Evolutionary conservation across 2,329 filamentous ascomycete genomes (phyloP).

Genomic region (Cercospora brassicicola): DNA sequence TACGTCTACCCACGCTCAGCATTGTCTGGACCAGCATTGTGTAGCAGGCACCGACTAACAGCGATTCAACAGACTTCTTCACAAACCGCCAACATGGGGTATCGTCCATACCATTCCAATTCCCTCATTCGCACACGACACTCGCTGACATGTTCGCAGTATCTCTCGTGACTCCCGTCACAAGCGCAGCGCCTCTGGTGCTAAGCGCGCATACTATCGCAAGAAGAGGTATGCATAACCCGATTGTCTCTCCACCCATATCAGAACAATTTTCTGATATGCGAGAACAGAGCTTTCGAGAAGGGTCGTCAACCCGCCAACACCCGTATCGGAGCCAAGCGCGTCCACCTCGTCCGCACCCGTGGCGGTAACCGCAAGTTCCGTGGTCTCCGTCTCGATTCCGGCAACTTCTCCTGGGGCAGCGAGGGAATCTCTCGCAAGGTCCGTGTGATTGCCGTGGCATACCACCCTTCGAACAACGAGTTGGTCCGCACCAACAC

Average conservation of each 20-base stretch:
- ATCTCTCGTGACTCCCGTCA: conserved; percentile 99
- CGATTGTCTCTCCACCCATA: conserved; percentile 55
- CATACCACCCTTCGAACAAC: conserved; percentile 99
- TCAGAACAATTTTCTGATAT: conserved; percentile 60
- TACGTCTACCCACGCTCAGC: conserved; percentile 12
- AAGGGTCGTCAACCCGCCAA: conserved; percentile 98
- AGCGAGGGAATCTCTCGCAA: conserved; percentile 98
- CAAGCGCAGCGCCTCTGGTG: conserved; percentile 99
- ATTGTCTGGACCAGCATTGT: not conserved
- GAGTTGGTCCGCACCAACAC: conserved; percentile 99
- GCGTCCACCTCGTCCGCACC: conserved; percentile 94
- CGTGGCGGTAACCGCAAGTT: conserved; percentile 99
- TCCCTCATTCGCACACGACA: conserved; percentile 12
- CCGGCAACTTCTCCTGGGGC: conserved; percentile 99
- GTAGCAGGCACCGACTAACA: not conserved
- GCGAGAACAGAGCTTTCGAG: conserved; percentile 95
- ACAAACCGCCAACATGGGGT: conserved; percentile 56
- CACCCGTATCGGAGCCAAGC: conserved; percentile 97
- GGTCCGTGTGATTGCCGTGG: conserved; percentile 97
- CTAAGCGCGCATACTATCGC: conserved; percentile 68
- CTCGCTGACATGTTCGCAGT: conserved; percentile 56
- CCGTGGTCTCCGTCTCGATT: conserved; percentile 97
- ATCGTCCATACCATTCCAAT: conserved; percentile 38
- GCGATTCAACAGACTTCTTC: conserved; percentile 41
- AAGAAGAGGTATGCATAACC: conserved; percentile 62